These are phyloP conservation scores for Lodderomyces orthopsilosis DNA, from an alignment of 1,139 yeast species.

Conservation along the genomic window DNA sequence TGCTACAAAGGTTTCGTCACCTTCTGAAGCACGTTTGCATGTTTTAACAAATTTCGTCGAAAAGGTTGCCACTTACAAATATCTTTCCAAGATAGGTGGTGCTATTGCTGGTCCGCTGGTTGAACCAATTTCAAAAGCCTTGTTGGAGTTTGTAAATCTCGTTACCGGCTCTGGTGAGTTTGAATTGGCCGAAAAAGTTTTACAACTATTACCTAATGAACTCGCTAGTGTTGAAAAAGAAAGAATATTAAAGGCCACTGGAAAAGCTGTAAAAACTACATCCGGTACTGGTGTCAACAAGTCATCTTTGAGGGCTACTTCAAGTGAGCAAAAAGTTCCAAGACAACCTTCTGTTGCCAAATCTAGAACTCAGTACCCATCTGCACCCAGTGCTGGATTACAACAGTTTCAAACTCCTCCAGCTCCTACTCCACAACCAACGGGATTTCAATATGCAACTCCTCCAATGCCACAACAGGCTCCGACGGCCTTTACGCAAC, in stretches of 20 bases:
- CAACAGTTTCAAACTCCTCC: constrained; percentile 3
- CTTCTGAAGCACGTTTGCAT: constrained; percentile 81
- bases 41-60: constrained; percentile 81
- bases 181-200: constrained; percentile 72
- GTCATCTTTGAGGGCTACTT: constrained; percentile 2
- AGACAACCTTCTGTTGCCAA: constrained; percentile 1
- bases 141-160: constrained; percentile 75
- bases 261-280: constrained; percentile 11
- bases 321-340: neutral
- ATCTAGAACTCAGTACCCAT: neutral
- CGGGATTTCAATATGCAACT: constrained; percentile 11
- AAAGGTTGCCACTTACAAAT: constrained; percentile 74
- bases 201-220: constrained; percentile 66
- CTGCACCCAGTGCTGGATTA: neutral
- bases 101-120: constrained; percentile 46
- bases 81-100: constrained; percentile 43
- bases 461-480: constrained; percentile 14
- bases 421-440: constrained; percentile 3
- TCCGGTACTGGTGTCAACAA: constrained; percentile 6
- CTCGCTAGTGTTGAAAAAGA: constrained; percentile 62
- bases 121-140: constrained; percentile 53
- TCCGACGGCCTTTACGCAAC: constrained; percentile 6
- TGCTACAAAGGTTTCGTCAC: constrained; percentile 44
- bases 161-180: constrained; percentile 83
- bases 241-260: constrained; percentile 64